A percentile compares a stretch with the other conserved stretches of the same genome.
Conservation (phyloP, 2,329 filamentous ascomycete genomes). For the Paramyrothecium sp. region DNA sequence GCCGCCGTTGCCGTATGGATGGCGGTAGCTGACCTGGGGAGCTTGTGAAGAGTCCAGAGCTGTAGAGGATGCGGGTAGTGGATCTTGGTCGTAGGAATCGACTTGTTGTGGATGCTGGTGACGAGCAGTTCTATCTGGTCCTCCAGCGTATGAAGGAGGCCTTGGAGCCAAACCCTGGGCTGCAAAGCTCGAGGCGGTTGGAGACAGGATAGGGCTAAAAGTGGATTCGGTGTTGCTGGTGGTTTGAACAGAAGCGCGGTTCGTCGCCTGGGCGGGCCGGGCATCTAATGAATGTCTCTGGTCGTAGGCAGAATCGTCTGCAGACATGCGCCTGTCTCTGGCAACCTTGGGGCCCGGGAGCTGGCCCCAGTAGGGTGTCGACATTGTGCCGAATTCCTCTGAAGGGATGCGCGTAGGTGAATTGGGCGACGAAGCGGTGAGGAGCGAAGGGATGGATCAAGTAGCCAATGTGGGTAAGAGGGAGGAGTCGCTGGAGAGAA, state of each 20-base stretch:
- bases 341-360: slow-evolving; percentile 48
- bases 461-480: slow-evolving; percentile 2
- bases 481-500: slow-evolving; percentile 3
- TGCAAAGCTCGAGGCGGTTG: slow-evolving; percentile 48
- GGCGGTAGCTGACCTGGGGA: slow-evolving; percentile 57
- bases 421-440: slow-evolving; percentile 19
- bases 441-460: slow-evolving; percentile 3
- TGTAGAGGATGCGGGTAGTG: slow-evolving; percentile 40
- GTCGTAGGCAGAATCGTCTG: slow-evolving; percentile 26
- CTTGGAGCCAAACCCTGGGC: slow-evolving; percentile 55
- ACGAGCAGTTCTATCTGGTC: slow-evolving; percentile 20
- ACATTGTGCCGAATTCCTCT: slow-evolving; percentile 30
- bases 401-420: slow-evolving; percentile 6
- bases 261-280: slow-evolving; percentile 42
- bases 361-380: slow-evolving; percentile 58
- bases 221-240: slow-evolving; percentile 54
- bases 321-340: slow-evolving; percentile 34
- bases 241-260: slow-evolving; percentile 56
- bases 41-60: slow-evolving; percentile 61
- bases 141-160: slow-evolving; percentile 52
- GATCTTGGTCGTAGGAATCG: slow-evolving; percentile 36
- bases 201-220: slow-evolving; percentile 56
- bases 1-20: slow-evolving; percentile 36
- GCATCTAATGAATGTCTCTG: slow-evolving; percentile 29
- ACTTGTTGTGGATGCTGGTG: slow-evolving; percentile 24